Percentiles rank a stretch among this genome's conserved stretches.
Conservation (phyloP, 169 alveolate species). For the Condylostoma magnum region DNA sequence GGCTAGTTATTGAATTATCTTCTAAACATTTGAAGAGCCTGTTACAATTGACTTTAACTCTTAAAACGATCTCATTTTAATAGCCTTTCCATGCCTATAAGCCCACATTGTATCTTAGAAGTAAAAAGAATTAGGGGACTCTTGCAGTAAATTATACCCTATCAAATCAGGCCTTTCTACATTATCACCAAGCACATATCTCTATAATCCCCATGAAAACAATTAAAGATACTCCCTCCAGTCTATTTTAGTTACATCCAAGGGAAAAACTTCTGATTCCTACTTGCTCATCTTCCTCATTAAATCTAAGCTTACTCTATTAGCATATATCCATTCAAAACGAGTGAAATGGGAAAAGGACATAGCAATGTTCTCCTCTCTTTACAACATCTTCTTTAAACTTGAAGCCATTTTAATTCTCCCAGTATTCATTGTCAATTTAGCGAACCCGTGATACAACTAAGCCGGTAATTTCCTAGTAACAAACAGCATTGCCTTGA, state of each 20-base stretch:
- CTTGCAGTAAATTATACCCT: constrained; percentile 34
- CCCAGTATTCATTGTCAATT: background rate
- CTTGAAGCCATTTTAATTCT: background rate
- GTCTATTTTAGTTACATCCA: constrained; percentile 26
- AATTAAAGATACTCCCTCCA: constrained; percentile 50
- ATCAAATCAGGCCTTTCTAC: constrained; percentile 34
- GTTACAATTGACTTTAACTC: constrained; percentile 28
- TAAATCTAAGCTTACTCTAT: background rate
- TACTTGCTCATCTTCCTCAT: background rate
- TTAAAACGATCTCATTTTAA: constrained; percentile 11
- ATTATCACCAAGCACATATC: constrained; percentile 51
- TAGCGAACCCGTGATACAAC: background rate
- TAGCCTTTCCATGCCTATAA: constrained; percentile 14
- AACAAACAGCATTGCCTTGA: constrained; percentile 15
- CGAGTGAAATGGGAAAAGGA: constrained; percentile 46
- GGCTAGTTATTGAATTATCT: constrained; percentile 22
- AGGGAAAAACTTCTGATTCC: background rate
- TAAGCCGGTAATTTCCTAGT: background rate
- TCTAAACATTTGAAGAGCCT: constrained; percentile 35
- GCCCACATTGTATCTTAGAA: constrained; percentile 38
- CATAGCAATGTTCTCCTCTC: constrained; percentile 41
- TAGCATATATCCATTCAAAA: constrained; percentile 60
- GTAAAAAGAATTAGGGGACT: background rate
- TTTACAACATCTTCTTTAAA: constrained; percentile 34
- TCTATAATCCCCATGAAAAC: constrained; percentile 58